phyloP scores from a whole-genome alignment of 2,329 filamentous ascomycete species.

The Aspergillus felis region DNA sequence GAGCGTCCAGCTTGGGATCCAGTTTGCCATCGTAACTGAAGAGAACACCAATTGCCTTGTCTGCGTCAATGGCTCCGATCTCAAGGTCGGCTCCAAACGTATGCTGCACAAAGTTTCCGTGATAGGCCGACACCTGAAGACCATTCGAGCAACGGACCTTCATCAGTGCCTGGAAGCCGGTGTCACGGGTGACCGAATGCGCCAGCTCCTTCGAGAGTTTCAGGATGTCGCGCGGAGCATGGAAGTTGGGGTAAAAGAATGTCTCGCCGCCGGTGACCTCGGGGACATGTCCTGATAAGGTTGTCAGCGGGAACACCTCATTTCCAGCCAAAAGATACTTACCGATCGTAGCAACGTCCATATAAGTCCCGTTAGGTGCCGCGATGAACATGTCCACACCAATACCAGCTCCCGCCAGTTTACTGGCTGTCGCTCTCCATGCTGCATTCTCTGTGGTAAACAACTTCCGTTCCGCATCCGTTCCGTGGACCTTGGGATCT shows the following conservation, averaged over 20 bases:
- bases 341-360: constrained; percentile 91
- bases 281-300: constrained; percentile 66
- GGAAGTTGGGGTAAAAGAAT: constrained; percentile 96
- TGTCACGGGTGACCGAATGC: constrained; percentile 82
- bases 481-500: constrained; percentile 78
- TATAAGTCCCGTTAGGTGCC: constrained; percentile 81
- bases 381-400: constrained; percentile 94
- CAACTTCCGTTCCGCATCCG: constrained; percentile 87
- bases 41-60: constrained; percentile 86
- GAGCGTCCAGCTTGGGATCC: constrained; percentile 92
- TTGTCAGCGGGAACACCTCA: constrained; percentile 6
- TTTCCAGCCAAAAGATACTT: constrained; percentile 28
- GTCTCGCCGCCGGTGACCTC: constrained; percentile 89
- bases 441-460: constrained; percentile 84
- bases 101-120: constrained; percentile 94
- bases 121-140: constrained; percentile 87
- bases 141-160: constrained; percentile 98
- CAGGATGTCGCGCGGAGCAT: constrained; percentile 76
- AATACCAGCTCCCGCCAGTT: constrained; percentile 81
- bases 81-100: constrained; percentile 93
- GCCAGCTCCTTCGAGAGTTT: constrained; percentile 82
- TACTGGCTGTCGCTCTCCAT: constrained; percentile 81
- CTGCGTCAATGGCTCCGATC: constrained; percentile 85
- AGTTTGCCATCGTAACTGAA: constrained; percentile 97
- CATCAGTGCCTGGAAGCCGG: constrained; percentile 93